phyloP scores from a whole-genome alignment of 2,329 filamentous ascomycete genomes.

The Apiospora arundinis region DNA sequence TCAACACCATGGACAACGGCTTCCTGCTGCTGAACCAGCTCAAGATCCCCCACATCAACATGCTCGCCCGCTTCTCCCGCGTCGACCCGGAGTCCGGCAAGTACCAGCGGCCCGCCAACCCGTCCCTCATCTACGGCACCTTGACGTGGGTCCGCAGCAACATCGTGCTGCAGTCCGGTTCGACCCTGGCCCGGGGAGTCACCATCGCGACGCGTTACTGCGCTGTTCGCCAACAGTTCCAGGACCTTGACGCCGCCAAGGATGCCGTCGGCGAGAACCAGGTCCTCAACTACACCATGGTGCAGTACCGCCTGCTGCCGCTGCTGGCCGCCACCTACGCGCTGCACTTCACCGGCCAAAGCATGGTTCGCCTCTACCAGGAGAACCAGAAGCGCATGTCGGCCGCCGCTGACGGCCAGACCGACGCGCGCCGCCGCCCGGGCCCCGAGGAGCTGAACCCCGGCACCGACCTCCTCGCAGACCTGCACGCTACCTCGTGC shows the following conservation, averaged over 20 bases:
- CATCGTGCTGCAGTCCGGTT: constrained; percentile 76
- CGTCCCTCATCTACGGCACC: constrained; percentile 75
- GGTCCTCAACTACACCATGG: constrained; percentile 83
- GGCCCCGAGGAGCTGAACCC: constrained; percentile 72
- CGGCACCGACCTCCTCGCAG: constrained; percentile 72
- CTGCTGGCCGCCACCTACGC: constrained; percentile 77
- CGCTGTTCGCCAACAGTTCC: constrained; percentile 77
- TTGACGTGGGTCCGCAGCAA: constrained; percentile 77
- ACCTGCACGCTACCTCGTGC: constrained; percentile 78
- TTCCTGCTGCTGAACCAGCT: constrained; percentile 79
- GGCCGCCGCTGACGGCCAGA: constrained; percentile 35
- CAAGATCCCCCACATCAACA: constrained; percentile 76
- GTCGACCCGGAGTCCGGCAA: constrained; percentile 72
- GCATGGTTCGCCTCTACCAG: constrained; percentile 77
- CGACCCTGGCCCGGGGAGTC: constrained; percentile 74
- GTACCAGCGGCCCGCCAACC: constrained; percentile 70
- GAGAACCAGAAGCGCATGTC: constrained; percentile 74
- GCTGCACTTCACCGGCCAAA: constrained; percentile 79
- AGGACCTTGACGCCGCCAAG: constrained; percentile 69
- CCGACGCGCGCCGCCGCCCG: constrained; percentile 57
- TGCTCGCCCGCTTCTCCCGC: constrained; percentile 74
- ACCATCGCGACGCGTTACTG: constrained; percentile 80
- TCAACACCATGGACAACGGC: constrained; percentile 84
- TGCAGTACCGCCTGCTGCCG: constrained; percentile 75
- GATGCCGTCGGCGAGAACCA: constrained; percentile 70